phyloP scores from a whole-genome alignment of 2,329 filamentous ascomycete genomes.

The Trichoderma sp. region DNA sequence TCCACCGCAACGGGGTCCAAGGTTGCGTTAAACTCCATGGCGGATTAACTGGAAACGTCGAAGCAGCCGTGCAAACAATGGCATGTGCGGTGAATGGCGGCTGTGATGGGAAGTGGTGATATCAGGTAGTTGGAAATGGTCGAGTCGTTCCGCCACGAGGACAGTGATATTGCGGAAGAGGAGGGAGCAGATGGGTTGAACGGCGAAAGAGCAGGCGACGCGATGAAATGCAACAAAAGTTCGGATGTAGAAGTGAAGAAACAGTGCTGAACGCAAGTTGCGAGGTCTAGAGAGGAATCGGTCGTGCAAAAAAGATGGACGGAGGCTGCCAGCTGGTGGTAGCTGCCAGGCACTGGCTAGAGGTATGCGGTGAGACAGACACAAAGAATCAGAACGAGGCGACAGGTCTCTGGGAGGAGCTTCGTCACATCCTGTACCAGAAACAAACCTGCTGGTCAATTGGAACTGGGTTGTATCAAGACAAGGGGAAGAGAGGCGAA shows the following conservation, averaged over 20 bases:
- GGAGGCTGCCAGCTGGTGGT: conserved; percentile 13
- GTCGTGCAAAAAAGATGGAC: background rate
- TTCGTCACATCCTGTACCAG: background rate
- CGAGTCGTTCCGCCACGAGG: background rate
- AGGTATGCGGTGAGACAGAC: conserved; percentile 6
- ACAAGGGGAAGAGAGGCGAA: too few species aligned
- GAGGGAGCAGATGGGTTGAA: background rate
- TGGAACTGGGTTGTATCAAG: too few species aligned
- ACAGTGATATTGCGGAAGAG: background rate
- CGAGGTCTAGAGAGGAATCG: background rate
- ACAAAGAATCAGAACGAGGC: background rate
- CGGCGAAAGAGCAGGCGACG: background rate
- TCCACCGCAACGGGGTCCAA: background rate
- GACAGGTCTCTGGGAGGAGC: background rate
- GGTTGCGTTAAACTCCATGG: conserved; percentile 4
- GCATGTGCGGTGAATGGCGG: background rate
- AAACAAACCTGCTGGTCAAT: background rate
- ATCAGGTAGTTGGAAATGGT: too few species aligned
- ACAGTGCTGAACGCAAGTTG: background rate
- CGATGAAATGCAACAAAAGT: background rate
- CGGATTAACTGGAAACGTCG: conserved; percentile 1
- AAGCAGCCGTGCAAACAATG: background rate
- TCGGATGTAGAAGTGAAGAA: background rate
- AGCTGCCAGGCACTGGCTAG: background rate
- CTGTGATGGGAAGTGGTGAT: background rate